Percentiles rank a stretch among this genome's conserved stretches.
These are phyloP conservation scores for Amanita subjunquillea DNA, from an alignment of 768 basidiomycete species.

Conservation along the genomic window DNA sequence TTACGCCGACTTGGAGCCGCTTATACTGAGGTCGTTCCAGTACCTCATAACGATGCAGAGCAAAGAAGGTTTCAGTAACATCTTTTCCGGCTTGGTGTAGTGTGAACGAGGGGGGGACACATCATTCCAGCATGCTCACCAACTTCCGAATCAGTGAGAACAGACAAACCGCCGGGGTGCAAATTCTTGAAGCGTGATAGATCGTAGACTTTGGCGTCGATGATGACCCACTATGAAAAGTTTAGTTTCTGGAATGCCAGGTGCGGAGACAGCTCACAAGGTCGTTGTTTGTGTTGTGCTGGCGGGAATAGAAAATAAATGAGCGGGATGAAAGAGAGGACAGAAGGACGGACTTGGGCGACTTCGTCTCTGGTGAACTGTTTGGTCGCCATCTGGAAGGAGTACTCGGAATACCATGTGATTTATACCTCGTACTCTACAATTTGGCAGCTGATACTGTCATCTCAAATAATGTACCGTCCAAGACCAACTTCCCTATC, in stretches of 20 bases:
- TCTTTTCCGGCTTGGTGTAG: constrained; percentile 54
- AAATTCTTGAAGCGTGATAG: constrained; percentile 66
- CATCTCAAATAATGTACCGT: constrained; percentile 41
- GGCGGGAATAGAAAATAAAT: constrained; percentile 2
- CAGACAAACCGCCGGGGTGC: constrained; percentile 75
- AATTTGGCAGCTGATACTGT: constrained; percentile 8
- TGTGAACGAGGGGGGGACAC: not conserved
- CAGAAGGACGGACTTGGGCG: constrained; percentile 39
- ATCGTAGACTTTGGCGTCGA: constrained; percentile 80
- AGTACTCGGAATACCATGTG: not conserved
- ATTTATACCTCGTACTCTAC: constrained; percentile 1
- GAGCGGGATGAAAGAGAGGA: not conserved
- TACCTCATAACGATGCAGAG: constrained; percentile 65
- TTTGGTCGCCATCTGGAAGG: not conserved
- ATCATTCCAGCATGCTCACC: constrained; percentile 27
- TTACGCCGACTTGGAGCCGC: constrained; percentile 52
- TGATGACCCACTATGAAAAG: constrained; percentile 58
- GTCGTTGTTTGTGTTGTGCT: constrained; percentile 78
- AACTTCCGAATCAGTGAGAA: constrained; percentile 65
- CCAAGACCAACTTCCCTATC: constrained; percentile 24
- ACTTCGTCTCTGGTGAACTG: constrained; percentile 60
- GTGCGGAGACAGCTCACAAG: constrained; percentile 30
- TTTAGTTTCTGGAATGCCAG: not conserved
- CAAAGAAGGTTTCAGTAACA: constrained; percentile 70
- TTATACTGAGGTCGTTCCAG: constrained; percentile 56